Evolutionary conservation across 208 protist species (phyloP).

Genomic region (Acanthamoeba healyi): DNA sequence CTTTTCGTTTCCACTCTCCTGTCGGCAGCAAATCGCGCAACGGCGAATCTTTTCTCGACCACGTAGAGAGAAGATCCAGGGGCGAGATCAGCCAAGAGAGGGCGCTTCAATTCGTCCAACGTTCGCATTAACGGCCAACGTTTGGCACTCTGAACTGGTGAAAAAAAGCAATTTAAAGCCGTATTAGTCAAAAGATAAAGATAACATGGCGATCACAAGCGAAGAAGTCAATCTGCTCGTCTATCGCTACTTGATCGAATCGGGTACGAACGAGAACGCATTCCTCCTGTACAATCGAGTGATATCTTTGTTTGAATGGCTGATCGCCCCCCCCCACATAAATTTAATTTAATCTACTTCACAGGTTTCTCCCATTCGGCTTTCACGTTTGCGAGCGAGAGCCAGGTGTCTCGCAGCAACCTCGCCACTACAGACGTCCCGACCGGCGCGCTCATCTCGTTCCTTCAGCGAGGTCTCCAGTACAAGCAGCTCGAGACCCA

Average conservation of each 20-base stretch:
- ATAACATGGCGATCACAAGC: slow-evolving; percentile 88
- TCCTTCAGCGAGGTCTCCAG: slow-evolving; percentile 94
- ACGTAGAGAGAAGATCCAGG: too few species aligned
- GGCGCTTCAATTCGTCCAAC: too few species aligned
- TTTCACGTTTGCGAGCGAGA: slow-evolving; percentile 93
- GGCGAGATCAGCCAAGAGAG: too few species aligned
- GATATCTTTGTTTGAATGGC: neutral
- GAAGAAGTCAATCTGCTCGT: slow-evolving; percentile 95
- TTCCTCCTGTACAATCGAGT: neutral
- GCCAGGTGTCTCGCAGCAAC: slow-evolving; percentile 87
- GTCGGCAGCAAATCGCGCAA: too few species aligned
- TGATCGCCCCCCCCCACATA: neutral
- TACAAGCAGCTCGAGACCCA: slow-evolving; percentile 93
- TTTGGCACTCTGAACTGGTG: too few species aligned
- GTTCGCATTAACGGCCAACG: too few species aligned
- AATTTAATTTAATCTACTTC: neutral
- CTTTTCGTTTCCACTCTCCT: too few species aligned
- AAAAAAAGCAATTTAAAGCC: too few species aligned
- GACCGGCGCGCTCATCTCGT: slow-evolving; percentile 92
- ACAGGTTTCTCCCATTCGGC: slow-evolving; percentile 93
- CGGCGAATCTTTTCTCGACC: too few species aligned
- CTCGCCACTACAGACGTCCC: slow-evolving; percentile 89
- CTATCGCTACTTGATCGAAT: slow-evolving; percentile 94
- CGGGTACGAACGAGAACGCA: slow-evolving; percentile 85
- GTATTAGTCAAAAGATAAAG: neutral